A percentile compares a stretch with the other conserved stretches of the same genome.
Conservation (phyloP, 768 basidiomycete species). For the Lentinus tigrinus region DNA sequence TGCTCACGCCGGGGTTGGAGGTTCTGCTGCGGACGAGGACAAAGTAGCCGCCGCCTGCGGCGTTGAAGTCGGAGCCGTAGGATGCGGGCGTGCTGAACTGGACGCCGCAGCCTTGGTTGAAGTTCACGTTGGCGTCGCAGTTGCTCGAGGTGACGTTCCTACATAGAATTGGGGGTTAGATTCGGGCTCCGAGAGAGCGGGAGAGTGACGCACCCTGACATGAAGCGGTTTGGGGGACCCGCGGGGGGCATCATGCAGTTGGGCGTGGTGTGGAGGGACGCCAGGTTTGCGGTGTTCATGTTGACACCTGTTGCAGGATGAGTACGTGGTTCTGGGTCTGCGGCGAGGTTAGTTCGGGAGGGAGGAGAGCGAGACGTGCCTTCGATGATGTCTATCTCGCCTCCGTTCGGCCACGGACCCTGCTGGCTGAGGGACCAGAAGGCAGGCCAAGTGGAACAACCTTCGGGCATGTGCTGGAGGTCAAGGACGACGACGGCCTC, state of each 20-base stretch:
- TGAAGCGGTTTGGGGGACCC: conserved; percentile 27
- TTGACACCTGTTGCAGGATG: conserved; percentile 44
- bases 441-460: conserved; percentile 63
- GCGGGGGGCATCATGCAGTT: conserved; percentile 43
- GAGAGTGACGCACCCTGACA: conserved; percentile 42
- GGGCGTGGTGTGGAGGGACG: conserved; percentile 53
- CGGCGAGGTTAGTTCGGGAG: neutral
- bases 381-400: conserved; percentile 64
- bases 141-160: conserved; percentile 42
- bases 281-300: conserved; percentile 41
- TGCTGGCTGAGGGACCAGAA: conserved; percentile 54
- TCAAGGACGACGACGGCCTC: conserved; percentile 53
- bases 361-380: conserved; percentile 30
- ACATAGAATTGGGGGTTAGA: neutral
- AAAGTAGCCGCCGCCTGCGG: conserved; percentile 58
- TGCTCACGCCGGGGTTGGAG: conserved; percentile 31
- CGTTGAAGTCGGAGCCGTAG: conserved; percentile 51
- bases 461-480: conserved; percentile 58
- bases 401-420: conserved; percentile 61
- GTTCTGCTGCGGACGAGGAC: conserved; percentile 42
- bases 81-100: conserved; percentile 37
- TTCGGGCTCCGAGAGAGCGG: neutral
- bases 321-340: neutral
- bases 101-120: conserved; percentile 64
- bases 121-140: conserved; percentile 50